Base-by-base conservation (phyloP, 176 grass and related monocot genomes). In the Melocanna baccifera region DNA sequence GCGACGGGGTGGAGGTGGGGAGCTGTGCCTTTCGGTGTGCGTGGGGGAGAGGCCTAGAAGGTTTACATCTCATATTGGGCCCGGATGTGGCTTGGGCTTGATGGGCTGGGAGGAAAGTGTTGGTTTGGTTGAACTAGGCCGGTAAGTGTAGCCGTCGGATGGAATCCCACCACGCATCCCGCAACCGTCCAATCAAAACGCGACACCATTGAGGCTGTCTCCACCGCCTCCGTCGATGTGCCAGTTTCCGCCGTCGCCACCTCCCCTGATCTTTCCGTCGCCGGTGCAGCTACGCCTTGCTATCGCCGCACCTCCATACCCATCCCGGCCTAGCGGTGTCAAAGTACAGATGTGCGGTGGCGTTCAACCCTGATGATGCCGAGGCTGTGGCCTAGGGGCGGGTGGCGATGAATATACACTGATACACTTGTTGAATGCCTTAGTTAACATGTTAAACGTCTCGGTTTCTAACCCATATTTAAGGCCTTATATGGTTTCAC, bases 1-100 rank as follows among this genome's bases (percentile, higher is more conserved):
- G 62, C 13, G 53, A 63, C 51, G 69, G 30, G 41, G 14, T 22
- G 56, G 56, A 18, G 20, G 66, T 2, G 79, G 66, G 66, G 67
- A 83, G 68, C 42, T 66, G 41, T 82, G 57, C 57, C 64, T 71
- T 83, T 88, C 67, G 71, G 73, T 46, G 34, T 15, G 41, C 78
- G 37, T 62, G 22, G 14, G 67, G 5, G 22, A 15, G 39, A 46
- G 62, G 46, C 63, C 63, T 16, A 32, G 28, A 37, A 3, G 46
- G 37, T 69, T 22, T 6, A 5, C 9, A 8, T 57, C 19, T 59
- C 34, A n/a, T 57, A 5, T 28, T 67, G 76, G 76, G 32, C 63
- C 70, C 18, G 5, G 46, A 69, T 7, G 14, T 22, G 13, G 9
- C 2, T 62, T 90, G 64, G 72, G 65, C 46, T 25, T 13, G 1